Evolutionary conservation across 2,329 filamentous ascomycete species (phyloP), one percentile per base, ranked within the genome.

Genomic region (Exophiala calicioides): DNA sequence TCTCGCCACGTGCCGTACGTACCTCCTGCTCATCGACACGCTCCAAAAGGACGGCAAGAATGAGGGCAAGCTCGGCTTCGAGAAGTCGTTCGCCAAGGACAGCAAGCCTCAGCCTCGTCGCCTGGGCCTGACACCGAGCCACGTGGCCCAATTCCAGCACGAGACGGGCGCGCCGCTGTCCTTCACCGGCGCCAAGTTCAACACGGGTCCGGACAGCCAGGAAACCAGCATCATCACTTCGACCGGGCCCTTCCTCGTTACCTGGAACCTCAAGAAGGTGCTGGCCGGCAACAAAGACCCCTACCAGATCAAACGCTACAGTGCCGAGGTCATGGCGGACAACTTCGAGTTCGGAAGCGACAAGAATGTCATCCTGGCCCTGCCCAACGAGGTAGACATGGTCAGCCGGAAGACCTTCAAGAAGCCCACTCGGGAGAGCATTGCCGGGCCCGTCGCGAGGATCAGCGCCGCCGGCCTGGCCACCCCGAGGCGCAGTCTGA

Each of bases 381-480:
- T 98, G 55, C 90, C 93, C 2, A 95, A 98, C 64, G 90, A 97
- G 67, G 93, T 98, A 58, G 94, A 96, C 68, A 97, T 97, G 90
- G 88, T 98, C 9, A 86, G 85, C 34, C 90, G 91, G 68, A 80
- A 85, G 59, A 85, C 82, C 47, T 79, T 98, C 63, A 88, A 88
- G 75, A 84, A 84, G 62, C 90, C 91, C 1, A 97, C 93, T 1
- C 77, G 93, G 27, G 90, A 98, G 74, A 96, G 90, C 67, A 97
- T 98, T 65, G 87, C 88, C 26, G 68, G 83, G 58, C 40, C 70
- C 68, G 53, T 72, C 33, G 75, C 72, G 62, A 75, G 70, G 53
- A 77, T 65, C 44, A 65, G 56, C 53, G 71, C 58, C 49, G 66
- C 60, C 50, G 65, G 64, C 44, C 68, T 77, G 29, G 44, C 47